A percentile compares a stretch with the other conserved stretches of the same genome.
These are phyloP conservation scores for Leccinum obscurum DNA, from an alignment of 768 basidiomycete species.

Conservation along the genomic window DNA sequence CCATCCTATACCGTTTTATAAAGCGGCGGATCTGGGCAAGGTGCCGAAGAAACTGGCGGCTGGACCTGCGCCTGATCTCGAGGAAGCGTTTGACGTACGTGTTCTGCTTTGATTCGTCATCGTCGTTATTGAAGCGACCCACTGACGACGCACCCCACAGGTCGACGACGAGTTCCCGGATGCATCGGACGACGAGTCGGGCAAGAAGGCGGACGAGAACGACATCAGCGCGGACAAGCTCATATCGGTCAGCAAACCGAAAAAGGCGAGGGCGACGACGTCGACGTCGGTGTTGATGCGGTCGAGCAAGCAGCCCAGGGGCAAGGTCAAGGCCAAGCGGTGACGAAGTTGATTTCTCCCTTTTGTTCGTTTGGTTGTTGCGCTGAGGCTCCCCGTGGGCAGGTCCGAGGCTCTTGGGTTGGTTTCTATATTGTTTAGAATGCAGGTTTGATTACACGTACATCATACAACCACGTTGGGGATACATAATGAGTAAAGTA, in stretches of 20 bases:
- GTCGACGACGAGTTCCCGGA: constrained; percentile 48
- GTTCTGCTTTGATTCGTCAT: neutral
- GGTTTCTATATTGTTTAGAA: neutral
- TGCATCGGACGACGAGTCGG: constrained; percentile 48
- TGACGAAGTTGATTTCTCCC: neutral
- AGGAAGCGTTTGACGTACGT: constrained; percentile 85
- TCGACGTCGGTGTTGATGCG: neutral
- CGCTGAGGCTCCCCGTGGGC: neutral
- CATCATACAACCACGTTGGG: too few species aligned
- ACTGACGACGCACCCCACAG: constrained; percentile 24
- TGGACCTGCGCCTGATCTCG: constrained; percentile 82
- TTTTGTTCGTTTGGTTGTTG: too few species aligned
- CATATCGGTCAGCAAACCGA: constrained; percentile 54
- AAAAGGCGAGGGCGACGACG: constrained; percentile 15
- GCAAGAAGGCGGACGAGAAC: constrained; percentile 30
- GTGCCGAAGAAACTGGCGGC: constrained; percentile 74
- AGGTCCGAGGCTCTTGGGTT: neutral
- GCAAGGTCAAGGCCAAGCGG: constrained; percentile 22
- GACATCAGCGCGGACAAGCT: constrained; percentile 58
- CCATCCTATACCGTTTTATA: constrained; percentile 95
- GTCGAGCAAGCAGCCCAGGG: constrained; percentile 20
- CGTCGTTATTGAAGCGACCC: neutral
- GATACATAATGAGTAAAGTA: too few species aligned
- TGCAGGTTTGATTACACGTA: too few species aligned
- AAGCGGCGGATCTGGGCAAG: constrained; percentile 78